Percentiles rank a stretch among this genome's conserved stretches.
These are phyloP conservation scores for Cicer cuneatum DNA, from an alignment of 306 rosid genomes.

Conservation along the genomic window DNA sequence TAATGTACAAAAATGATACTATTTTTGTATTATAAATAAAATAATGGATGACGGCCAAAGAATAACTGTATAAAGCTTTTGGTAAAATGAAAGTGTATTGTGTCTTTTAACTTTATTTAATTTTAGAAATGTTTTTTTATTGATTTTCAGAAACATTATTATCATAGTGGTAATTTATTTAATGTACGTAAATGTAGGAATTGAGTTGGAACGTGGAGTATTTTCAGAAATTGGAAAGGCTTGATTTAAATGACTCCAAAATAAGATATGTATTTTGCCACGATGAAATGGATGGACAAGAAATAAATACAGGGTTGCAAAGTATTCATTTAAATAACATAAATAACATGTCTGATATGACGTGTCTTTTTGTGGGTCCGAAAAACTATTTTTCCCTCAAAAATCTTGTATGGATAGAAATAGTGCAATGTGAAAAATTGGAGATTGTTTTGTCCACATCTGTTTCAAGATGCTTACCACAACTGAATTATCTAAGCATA, in stretches of 20 bases:
- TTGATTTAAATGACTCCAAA: background rate
- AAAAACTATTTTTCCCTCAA: background rate
- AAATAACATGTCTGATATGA: background rate
- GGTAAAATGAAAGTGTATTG: too few relatives aligned
- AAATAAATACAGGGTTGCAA: background rate
- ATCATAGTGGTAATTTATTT: background rate
- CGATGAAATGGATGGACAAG: background rate
- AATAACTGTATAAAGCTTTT: too few relatives aligned
- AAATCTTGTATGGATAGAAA: rapidly evolving
- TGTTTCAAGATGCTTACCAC: background rate
- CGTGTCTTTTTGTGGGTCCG: background rate
- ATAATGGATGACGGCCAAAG: too few relatives aligned
- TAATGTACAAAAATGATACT: too few relatives aligned
- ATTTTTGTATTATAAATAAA: too few relatives aligned
- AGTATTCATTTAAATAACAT: rapidly evolving
- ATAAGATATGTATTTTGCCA: background rate
- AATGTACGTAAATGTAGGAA: background rate
- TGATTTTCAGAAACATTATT: background rate
- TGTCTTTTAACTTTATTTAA: too few relatives aligned
- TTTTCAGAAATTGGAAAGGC: background rate
- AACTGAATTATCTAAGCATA: background rate
- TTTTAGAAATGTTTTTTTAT: too few relatives aligned
- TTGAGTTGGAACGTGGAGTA: background rate
- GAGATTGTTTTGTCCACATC: constrained; percentile 1
- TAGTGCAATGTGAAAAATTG: background rate